These are phyloP conservation scores for Trichoderma atrobrunneum DNA, from an alignment of 2,329 filamentous ascomycete genomes.

Conservation along the genomic window DNA sequence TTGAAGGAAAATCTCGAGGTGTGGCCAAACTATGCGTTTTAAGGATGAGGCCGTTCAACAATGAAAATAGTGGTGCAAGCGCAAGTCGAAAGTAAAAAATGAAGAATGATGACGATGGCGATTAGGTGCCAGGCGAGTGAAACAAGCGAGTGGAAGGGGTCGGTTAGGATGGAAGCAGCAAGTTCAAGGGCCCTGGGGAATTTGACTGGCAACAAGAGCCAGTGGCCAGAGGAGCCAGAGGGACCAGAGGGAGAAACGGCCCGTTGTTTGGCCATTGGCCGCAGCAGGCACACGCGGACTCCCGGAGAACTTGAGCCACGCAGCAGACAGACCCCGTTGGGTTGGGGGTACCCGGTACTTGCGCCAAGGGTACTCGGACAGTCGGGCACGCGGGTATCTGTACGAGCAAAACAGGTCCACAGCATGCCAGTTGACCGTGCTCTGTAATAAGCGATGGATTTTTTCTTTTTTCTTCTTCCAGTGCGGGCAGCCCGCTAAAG, in stretches of 20 bases:
- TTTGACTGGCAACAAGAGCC: neutral
- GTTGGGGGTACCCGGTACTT: neutral
- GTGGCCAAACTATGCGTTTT: neutral
- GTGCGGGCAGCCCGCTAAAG: neutral
- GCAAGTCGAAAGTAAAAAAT: neutral
- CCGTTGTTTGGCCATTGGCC: conserved; percentile 11
- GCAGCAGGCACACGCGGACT: conserved; percentile 12
- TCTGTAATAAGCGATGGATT: neutral
- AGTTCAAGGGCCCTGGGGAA: neutral
- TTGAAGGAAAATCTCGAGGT: neutral
- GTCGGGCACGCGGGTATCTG: neutral
- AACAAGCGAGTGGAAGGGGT: conserved; percentile 19
- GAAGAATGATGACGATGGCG: neutral
- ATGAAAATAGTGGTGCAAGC: neutral
- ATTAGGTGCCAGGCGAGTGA: neutral
- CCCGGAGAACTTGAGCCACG: conserved; percentile 5
- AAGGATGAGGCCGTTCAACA: neutral
- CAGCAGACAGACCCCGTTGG: neutral
- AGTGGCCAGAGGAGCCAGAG: too few species aligned
- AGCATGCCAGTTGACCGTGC: neutral
- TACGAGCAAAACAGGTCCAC: neutral
- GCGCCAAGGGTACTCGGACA: neutral
- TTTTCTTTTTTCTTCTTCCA: neutral
- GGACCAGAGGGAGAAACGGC: neutral
- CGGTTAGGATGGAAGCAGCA: conserved; percentile 7